phyloP scores from a whole-genome alignment of 148 eudicot genomes.

The Rhododendron molle region DNA sequence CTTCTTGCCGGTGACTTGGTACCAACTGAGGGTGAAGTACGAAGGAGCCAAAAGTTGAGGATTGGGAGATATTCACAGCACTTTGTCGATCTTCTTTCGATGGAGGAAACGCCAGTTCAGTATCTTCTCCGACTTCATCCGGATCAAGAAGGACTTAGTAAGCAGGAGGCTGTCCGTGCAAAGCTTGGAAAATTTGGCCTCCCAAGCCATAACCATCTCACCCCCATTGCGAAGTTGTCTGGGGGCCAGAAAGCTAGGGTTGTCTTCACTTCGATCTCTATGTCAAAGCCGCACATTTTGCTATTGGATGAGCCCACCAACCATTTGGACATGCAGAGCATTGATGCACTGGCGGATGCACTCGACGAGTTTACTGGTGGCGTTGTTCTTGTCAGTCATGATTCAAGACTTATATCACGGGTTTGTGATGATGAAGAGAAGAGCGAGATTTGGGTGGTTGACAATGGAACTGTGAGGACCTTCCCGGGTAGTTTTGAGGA shows the following conservation, averaged over 20 bases:
- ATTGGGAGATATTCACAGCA: slow-evolving; percentile 62
- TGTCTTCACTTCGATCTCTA: slow-evolving; percentile 52
- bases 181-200: slow-evolving; percentile 59
- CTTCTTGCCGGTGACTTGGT: slow-evolving; percentile 25
- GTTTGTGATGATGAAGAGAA: slow-evolving; percentile 51
- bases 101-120: slow-evolving; percentile 37
- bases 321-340: slow-evolving; percentile 68
- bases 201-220: slow-evolving; percentile 51
- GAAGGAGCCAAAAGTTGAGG: slow-evolving; percentile 58
- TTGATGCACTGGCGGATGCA: slow-evolving; percentile 58
- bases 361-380: slow-evolving; percentile 56
- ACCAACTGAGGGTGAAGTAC: slow-evolving; percentile 45
- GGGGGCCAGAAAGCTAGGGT: slow-evolving; percentile 54
- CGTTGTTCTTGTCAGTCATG: slow-evolving; percentile 53
- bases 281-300: slow-evolving; percentile 54
- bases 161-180: slow-evolving; percentile 60
- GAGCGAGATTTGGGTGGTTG: slow-evolving; percentile 27
- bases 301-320: slow-evolving; percentile 55
- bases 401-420: slow-evolving; percentile 51
- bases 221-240: slow-evolving; percentile 50
- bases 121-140: slow-evolving; percentile 64
- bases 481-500: slow-evolving; percentile 46
- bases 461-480: slow-evolving; percentile 34
- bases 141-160: slow-evolving; percentile 56
- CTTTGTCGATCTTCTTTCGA: slow-evolving; percentile 46